phyloP scores from a whole-genome alignment of 257 asterid genomes.

The Catharanthus roseus region DNA sequence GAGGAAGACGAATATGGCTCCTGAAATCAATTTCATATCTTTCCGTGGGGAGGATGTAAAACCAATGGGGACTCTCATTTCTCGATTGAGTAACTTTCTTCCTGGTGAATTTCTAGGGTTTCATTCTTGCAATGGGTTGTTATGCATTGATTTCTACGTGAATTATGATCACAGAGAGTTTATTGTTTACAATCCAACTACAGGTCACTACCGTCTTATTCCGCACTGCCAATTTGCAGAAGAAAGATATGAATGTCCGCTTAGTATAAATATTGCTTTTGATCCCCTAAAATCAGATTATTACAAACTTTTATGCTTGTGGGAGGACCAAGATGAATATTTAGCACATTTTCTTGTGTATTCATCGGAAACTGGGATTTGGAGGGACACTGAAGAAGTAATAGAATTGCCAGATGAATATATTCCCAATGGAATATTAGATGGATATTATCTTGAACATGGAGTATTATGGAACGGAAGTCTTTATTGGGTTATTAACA shows the following conservation, averaged over 20 bases:
- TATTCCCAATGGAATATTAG: no score
- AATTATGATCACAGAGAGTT: neutral
- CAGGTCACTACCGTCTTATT: constrained; percentile 7
- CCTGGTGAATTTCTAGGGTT: no score
- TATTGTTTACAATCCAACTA: constrained; percentile 23
- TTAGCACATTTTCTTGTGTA: neutral
- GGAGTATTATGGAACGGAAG: constrained; percentile 16
- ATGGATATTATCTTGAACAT: neutral
- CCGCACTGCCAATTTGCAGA: neutral
- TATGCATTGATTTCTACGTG: neutral
- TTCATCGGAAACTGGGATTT: constrained; percentile 10
- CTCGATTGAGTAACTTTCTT: neutral
- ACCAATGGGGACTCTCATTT: neutral
- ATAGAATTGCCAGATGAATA: neutral
- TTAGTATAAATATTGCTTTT: constrained; percentile 12
- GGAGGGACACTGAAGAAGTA: neutral
- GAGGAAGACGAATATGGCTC: no score
- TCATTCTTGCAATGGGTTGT: constrained; percentile 17
- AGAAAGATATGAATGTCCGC: neutral
- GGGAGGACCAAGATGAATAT: neutral
- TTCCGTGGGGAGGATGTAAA: neutral
- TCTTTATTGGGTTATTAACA: constrained; percentile 18
- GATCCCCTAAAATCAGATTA: constrained; percentile 15
- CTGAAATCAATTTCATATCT: neutral
- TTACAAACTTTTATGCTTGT: constrained; percentile 9